Conservation (phyloP, 306 rosid genomes). For the Elaeagnus macrophylla region DNA sequence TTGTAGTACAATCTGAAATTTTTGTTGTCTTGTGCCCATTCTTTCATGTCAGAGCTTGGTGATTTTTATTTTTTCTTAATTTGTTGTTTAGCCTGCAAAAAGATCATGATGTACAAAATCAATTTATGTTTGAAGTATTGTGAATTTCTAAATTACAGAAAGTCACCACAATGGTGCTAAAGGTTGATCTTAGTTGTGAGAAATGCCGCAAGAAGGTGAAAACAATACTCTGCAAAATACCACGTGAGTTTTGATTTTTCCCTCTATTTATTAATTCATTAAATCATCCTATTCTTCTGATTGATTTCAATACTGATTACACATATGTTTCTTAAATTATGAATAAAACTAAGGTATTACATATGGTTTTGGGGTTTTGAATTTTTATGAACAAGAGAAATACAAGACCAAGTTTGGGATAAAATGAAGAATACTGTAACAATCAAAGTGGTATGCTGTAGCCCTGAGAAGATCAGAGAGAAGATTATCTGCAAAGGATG, state of each 20-base stretch:
- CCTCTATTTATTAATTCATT: neutral
- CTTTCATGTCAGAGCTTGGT: too few species aligned
- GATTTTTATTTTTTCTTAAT: too few species aligned
- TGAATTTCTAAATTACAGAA: slow-evolving; percentile 8
- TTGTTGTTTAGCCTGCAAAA: too few species aligned
- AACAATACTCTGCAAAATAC: slow-evolving; percentile 53
- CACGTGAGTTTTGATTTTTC: slow-evolving; percentile 48
- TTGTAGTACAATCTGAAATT: too few species aligned
- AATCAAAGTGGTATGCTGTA: slow-evolving; percentile 62
- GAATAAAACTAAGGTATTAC: neutral
- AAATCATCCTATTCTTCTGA: too few species aligned
- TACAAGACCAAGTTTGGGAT: slow-evolving; percentile 56
- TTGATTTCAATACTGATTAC: too few species aligned
- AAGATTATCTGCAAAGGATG: slow-evolving; percentile 53
- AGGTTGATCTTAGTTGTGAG: slow-evolving; percentile 61
- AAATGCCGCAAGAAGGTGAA: slow-evolving; percentile 72
- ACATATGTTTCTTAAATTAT: too few species aligned
- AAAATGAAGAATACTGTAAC: slow-evolving; percentile 45
- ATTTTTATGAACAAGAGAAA: slow-evolving; percentile 46
- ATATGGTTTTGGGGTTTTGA: slow-evolving; percentile 13
- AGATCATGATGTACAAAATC: neutral
- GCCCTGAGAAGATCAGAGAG: slow-evolving; percentile 64
- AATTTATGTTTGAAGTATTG: neutral
- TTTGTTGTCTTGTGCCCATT: too few species aligned
- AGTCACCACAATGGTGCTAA: slow-evolving; percentile 48